These are phyloP conservation scores for Trichoderma cornu-damae DNA, from an alignment of 2,329 filamentous ascomycete species.

Conservation along the genomic window DNA sequence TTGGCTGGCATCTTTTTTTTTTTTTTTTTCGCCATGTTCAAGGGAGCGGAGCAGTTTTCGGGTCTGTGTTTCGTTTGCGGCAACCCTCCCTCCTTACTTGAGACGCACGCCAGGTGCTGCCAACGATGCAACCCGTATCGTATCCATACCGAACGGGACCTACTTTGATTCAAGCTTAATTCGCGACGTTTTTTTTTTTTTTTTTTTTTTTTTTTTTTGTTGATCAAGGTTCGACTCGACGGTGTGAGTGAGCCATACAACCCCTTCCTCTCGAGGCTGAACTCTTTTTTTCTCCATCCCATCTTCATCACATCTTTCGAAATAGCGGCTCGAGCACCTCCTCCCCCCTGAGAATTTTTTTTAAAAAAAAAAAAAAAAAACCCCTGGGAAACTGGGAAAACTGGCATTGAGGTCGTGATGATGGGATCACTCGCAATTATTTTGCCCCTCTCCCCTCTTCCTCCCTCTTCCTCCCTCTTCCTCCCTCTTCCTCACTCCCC, in stretches of 20 bases:
- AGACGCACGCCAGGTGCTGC: neutral
- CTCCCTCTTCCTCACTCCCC: slow-evolving; percentile 4
- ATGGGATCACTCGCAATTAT: no score
- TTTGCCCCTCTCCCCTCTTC: no score
- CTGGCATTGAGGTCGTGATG: slow-evolving; percentile 1
- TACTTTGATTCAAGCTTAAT: slow-evolving; percentile 12
- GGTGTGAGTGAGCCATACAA: neutral
- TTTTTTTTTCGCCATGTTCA: no score
- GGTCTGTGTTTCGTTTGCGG: neutral
- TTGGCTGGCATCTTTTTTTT: no score
- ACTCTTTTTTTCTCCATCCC: neutral
- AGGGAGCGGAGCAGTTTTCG: neutral
- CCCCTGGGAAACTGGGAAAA: neutral
- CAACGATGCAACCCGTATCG: neutral
- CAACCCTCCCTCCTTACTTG: neutral
- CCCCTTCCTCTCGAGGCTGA: neutral
- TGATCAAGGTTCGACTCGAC: neutral
- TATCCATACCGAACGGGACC: neutral
- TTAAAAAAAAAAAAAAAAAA: no score
- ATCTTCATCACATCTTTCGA: neutral
- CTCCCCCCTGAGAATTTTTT: no score
- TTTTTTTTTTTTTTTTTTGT: no score
- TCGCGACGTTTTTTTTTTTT: neutral
- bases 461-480: no score
- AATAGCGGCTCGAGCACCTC: no score